Evolutionary conservation across 768 basidiomycete genomes (phyloP), one percentile per base, ranked within the genome.

Genomic region (Sporobolomyces pararoseus): DNA sequence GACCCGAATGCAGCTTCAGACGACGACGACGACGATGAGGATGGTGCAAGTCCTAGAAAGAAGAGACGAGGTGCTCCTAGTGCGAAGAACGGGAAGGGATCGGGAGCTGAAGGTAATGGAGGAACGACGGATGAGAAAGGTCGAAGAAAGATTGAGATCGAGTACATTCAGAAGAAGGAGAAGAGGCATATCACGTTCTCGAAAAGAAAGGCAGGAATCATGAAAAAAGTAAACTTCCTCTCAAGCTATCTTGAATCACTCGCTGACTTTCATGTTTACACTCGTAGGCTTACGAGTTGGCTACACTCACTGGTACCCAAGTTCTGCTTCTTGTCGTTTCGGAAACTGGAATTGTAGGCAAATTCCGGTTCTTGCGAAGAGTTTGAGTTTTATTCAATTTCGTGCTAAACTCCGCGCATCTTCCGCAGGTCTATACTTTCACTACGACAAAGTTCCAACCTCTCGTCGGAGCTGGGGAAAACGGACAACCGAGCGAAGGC

Each of bases 171-270:
- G 83, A 95, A 99, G 84, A 98, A 97, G 87, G 91, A 90, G 80
- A 86, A 81, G 84, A 86, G 95, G 83, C 95, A 99, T 85, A 99
- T 98, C 84, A 99, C 95, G 78, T 99, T 99, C 87, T 92, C 90
- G 84, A 99, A 99, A 87, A 88, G 95, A 83, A 98, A 98, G 86
- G 95, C 96, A 79, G 95, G 95, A 84, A 95, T 96, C 82, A 96
- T 96, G 93, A 96, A 96, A 87, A 96, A 96, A 88, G 92, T 91
- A 77, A 79, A 83, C 81, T 78, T 69, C 59, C n/a, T n/a, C n/a
- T n/a, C n/a, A n/a, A n/a, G n/a, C n/a, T n/a, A n/a, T n/a, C n/a
- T n/a, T n/a, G n/a, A n/a, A n/a, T n/a, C n/a, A n/a, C n/a, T n/a
- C n/a, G n/a, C n/a, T n/a, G n/a, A n/a, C n/a, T n/a, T n/a, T n/a